A percentile compares a stretch with the other conserved stretches of the same genome.
Conservation (phyloP, 148 eudicot species). For the Amaranthus hypochondriacus region DNA sequence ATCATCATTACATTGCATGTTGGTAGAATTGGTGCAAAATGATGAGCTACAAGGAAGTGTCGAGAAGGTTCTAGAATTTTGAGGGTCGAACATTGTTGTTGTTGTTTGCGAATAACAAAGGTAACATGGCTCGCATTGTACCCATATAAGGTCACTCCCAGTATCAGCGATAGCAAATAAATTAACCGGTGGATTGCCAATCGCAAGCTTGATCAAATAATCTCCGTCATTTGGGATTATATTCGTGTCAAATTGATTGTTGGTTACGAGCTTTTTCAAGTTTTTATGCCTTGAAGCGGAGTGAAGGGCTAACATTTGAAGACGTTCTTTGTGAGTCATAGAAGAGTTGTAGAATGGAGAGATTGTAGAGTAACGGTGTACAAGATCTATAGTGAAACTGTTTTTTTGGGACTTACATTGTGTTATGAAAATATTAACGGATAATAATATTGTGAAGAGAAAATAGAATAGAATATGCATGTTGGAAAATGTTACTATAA, state of each 20-base stretch:
- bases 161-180: conserved; percentile 24
- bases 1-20: conserved; percentile 9
- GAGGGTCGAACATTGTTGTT: conserved; percentile 13
- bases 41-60: conserved; percentile 20
- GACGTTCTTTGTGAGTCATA: conserved; percentile 14
- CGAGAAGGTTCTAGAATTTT: conserved; percentile 7
- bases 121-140: conserved; percentile 24
- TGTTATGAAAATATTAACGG: background rate
- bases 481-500: conserved; percentile 1
- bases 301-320: conserved; percentile 11
- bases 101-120: conserved; percentile 16
- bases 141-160: conserved; percentile 31
- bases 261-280: background rate
- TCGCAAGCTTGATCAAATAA: conserved; percentile 19
- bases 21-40: conserved; percentile 1
- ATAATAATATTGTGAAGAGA: conserved; percentile 5
- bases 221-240: conserved; percentile 23
- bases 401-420: conserved; percentile 5
- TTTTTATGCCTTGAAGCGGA: conserved; percentile 17
- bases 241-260: background rate
- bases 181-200: conserved; percentile 26
- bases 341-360: conserved; percentile 29
- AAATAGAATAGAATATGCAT: conserved; percentile 8
- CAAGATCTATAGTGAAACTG: conserved; percentile 22
- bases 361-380: conserved; percentile 26